phyloP scores from a whole-genome alignment of 192 early-diverging fungal species.

The Glomus cerebriforme region DNA sequence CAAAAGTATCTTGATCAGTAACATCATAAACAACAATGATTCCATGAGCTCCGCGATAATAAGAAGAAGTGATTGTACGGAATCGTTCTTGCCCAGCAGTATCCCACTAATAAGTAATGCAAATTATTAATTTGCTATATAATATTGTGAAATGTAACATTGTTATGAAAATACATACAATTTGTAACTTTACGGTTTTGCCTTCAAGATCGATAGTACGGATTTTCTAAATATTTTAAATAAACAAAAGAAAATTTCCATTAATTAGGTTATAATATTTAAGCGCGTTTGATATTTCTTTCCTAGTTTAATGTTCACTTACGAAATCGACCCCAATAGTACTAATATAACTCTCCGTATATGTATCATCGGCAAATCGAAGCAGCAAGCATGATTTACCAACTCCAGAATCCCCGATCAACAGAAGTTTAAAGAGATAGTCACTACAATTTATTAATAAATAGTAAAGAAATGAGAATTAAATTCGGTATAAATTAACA shows the following conservation, averaged over 20 bases:
- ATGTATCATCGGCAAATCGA: conserved; percentile 98
- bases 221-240: conserved; percentile 75
- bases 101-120: conserved; percentile 74
- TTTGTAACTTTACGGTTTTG: conserved; percentile 97
- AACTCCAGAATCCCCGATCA: conserved; percentile 98
- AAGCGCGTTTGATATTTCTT: neutral
- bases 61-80: conserved; percentile 97
- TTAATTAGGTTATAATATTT: neutral
- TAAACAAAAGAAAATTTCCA: neutral
- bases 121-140: neutral
- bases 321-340: conserved; percentile 99
- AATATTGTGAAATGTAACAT: neutral
- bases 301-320: conserved; percentile 37
- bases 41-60: conserved; percentile 98
- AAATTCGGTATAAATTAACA: neutral
- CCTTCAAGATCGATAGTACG: conserved; percentile 98
- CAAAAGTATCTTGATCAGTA: conserved; percentile 92
- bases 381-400: conserved; percentile 97
- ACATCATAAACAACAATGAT: conserved; percentile 99
- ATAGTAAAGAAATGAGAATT: neutral
- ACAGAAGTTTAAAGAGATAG: conserved; percentile 98
- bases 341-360: conserved; percentile 97
- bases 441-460: conserved; percentile 65
- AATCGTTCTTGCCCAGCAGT: conserved; percentile 99
- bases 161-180: conserved; percentile 57